Conservation (phyloP, 768 basidiomycete species). For the Rhodosporidiobolus sp. region DNA sequence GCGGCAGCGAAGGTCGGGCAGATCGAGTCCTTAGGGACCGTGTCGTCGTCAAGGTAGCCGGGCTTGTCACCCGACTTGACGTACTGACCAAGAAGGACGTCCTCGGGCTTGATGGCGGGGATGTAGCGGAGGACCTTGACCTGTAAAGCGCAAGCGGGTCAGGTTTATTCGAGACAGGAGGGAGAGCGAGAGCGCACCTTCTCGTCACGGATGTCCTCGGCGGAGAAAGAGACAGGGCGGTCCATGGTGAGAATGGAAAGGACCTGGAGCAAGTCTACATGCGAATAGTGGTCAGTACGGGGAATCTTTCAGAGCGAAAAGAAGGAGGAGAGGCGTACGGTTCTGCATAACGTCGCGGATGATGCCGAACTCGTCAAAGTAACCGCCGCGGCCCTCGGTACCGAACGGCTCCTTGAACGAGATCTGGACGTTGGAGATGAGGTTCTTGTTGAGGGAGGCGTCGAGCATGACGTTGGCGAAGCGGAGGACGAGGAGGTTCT, state of each 20-base stretch:
- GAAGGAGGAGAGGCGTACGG: slow-evolving; percentile 60
- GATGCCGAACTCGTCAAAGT: slow-evolving; percentile 99
- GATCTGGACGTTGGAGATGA: slow-evolving; percentile 94
- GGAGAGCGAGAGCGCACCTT: slow-evolving; percentile 60
- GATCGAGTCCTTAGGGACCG: slow-evolving; percentile 83
- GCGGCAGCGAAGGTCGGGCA: slow-evolving; percentile 94
- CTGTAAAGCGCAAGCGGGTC: slow-evolving; percentile 50
- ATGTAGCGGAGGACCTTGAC: slow-evolving; percentile 95
- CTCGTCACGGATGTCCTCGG: slow-evolving; percentile 97
- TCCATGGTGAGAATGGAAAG: slow-evolving; percentile 96
- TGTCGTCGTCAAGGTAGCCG: slow-evolving; percentile 97
- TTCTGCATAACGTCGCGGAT: slow-evolving; percentile 97
- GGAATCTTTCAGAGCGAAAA: no score
- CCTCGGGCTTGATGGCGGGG: slow-evolving; percentile 68
- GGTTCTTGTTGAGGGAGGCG: slow-evolving; percentile 91
- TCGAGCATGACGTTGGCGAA: slow-evolving; percentile 91
- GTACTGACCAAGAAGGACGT: slow-evolving; percentile 92
- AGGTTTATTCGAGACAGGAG: not conserved
- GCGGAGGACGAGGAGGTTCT: slow-evolving; percentile 90
- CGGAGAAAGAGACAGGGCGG: slow-evolving; percentile 91
- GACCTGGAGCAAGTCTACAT: slow-evolving; percentile 84
- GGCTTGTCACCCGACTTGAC: slow-evolving; percentile 71
- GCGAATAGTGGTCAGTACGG: slow-evolving; percentile 28
- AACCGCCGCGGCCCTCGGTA: slow-evolving; percentile 99
- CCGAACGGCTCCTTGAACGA: slow-evolving; percentile 99